Percentiles rank a stretch among this genome's conserved stretches.
Conservation (phyloP, 1,284 basidiomycete species). For the Malassezia psittaci region DNA sequence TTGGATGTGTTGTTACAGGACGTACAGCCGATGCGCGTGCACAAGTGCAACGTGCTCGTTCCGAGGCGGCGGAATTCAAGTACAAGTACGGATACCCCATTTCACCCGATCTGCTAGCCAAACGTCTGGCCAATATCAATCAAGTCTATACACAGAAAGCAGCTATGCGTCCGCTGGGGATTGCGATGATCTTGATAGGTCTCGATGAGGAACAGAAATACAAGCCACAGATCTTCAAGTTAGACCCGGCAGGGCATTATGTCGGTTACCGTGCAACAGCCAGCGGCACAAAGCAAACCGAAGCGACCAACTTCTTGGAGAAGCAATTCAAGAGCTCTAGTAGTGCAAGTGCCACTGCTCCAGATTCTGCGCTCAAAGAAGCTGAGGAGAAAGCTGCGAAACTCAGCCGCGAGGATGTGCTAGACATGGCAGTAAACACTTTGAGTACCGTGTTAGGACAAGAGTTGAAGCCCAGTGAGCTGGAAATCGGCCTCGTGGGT, state of each 20-base stretch:
- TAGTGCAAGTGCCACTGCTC: conserved; percentile 16
- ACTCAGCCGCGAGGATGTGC: conserved; percentile 30
- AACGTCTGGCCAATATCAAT: conserved; percentile 93
- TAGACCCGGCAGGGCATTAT: conserved; percentile 97
- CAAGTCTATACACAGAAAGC: conserved; percentile 97
- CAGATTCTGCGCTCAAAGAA: conserved; percentile 32
- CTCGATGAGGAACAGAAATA: conserved; percentile 65
- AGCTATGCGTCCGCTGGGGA: conserved; percentile 91
- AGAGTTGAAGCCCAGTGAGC: conserved; percentile 67
- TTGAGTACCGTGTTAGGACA: conserved; percentile 86
- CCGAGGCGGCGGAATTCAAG: conserved; percentile 85
- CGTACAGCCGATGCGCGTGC: conserved; percentile 85
- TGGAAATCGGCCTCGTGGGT: conserved; percentile 53
- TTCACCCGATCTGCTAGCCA: conserved; percentile 83
- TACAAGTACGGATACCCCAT: conserved; percentile 97
- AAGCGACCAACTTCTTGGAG: conserved; percentile 90
- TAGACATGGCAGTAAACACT: conserved; percentile 82
- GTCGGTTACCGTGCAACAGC: conserved; percentile 95
- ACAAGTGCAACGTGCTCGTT: conserved; percentile 76
- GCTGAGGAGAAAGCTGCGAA: conserved; percentile 23
- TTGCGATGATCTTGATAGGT: conserved; percentile 93
- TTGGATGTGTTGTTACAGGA: conserved; percentile 96
- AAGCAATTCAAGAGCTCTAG: conserved; percentile 75
- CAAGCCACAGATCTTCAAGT: conserved; percentile 82
- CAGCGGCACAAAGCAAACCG: conserved; percentile 93